Percentiles rank a stretch among this genome's conserved stretches.
phyloP scores from a whole-genome alignment of 148 eudicot genomes.

The Rhododendron henanense region DNA sequence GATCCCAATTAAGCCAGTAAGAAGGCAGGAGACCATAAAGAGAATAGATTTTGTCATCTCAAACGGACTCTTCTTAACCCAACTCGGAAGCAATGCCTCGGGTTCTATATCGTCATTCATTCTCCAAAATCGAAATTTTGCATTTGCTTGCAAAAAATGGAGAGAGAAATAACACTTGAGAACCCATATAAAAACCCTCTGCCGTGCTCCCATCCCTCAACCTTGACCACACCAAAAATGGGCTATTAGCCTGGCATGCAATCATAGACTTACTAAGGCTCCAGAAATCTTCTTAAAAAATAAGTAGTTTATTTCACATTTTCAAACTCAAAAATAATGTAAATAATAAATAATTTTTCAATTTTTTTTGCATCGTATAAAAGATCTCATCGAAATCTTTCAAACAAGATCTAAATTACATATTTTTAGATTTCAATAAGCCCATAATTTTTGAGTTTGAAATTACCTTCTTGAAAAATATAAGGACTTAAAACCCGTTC shows the following conservation, averaged over 20 bases:
- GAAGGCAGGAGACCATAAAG: slow-evolving; percentile 66
- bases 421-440: too few species aligned
- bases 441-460: too few species aligned
- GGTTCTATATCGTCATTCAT: slow-evolving; percentile 72
- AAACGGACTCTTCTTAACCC: slow-evolving; percentile 45
- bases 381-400: too few species aligned
- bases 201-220: slow-evolving; percentile 1
- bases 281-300: too few species aligned
- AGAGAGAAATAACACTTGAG: background rate
- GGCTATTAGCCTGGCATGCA: background rate
- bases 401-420: too few species aligned
- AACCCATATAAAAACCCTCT: background rate
- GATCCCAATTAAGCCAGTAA: slow-evolving; percentile 81
- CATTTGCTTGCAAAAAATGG: slow-evolving; percentile 10
- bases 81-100: slow-evolving; percentile 43
- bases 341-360: too few species aligned
- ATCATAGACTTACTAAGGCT: background rate
- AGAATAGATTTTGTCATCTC: slow-evolving; percentile 64
- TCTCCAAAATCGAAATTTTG: slow-evolving; percentile 5
- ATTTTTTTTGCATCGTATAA: too few species aligned
- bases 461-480: too few species aligned
- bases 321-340: too few species aligned
- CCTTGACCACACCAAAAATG: background rate
- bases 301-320: too few species aligned
- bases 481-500: too few species aligned